These are phyloP conservation scores for Fraxinus greggii DNA, from an alignment of 305 asterid species.

Conservation along the genomic window DNA sequence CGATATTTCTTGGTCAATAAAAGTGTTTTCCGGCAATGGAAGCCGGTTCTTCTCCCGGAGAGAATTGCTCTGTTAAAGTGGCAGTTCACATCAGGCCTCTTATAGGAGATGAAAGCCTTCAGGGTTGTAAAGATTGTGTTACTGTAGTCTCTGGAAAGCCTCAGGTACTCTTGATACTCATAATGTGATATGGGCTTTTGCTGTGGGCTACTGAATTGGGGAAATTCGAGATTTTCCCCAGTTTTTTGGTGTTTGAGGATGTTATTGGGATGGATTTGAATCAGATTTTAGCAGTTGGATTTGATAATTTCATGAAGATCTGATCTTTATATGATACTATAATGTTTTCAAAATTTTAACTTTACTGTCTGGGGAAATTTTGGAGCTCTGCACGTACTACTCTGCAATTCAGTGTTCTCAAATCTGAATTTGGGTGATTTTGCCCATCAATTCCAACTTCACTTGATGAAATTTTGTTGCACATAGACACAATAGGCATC, in stretches of 20 bases:
- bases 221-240: slow-evolving; percentile 11
- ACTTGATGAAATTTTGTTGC: slow-evolving; percentile 3
- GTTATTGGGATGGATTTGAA: slow-evolving; percentile 27
- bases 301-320: slow-evolving; percentile 46
- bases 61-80: slow-evolving; percentile 96
- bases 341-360: slow-evolving; percentile 17
- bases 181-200: slow-evolving; percentile 44
- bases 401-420: slow-evolving; percentile 21
- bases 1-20: background rate
- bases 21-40: slow-evolving; percentile 46
- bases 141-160: slow-evolving; percentile 80
- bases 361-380: slow-evolving; percentile 17
- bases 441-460: background rate
- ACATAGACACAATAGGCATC: background rate
- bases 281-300: slow-evolving; percentile 21
- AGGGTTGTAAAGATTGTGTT: slow-evolving; percentile 96
- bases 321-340: slow-evolving; percentile 35
- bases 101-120: slow-evolving; percentile 90
- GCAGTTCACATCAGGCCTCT: slow-evolving; percentile 96
- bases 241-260: slow-evolving; percentile 1
- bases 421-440: slow-evolving; percentile 27
- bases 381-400: slow-evolving; percentile 41
- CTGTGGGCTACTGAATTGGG: slow-evolving; percentile 9
- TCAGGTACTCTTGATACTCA: slow-evolving; percentile 57
- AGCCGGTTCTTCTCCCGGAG: slow-evolving; percentile 54